Base-by-base conservation (phyloP, 2,329 filamentous ascomycete species). In the Talaromyces marneffei region DNA sequence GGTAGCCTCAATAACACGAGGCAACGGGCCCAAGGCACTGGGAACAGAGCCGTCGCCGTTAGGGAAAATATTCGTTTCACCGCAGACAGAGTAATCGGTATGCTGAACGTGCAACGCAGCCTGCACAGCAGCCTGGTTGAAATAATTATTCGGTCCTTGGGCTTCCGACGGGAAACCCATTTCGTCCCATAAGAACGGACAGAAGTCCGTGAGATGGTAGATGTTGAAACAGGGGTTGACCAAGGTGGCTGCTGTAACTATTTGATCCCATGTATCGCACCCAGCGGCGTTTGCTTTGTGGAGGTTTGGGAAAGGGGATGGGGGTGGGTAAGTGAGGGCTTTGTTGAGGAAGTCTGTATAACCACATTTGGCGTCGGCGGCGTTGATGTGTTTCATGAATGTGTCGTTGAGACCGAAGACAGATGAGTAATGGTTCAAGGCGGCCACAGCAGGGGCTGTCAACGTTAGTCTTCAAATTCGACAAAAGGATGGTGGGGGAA, bases 191-290 rank as follows among this genome's bases (percentile, higher is more conserved):
- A 84, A 77, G 2, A 86, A 66, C 0, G 90, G 90, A 69, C 90
- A 94, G 12, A 86, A 88, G 3, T 85, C 86, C 1, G 84, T 84
- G 12, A 93, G 82, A 59, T 89, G 84, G 75, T 93, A 94, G 9
- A 89, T 77, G 71, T 91, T 85, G 75, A 89, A 95, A 78, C 91
- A 94, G 0, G 90, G 90, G 75, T 94, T 94, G 35, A 84, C 73
- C 1, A 77, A 68, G 4, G 78, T 64, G 5, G 82, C 81, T 33
- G 85, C 87, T 0, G 78, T 66, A 67, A 77, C 77, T 35, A 90
- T 82, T 25, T 82, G 77, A 60, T 80, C 72, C 68, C 82, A 88
- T 18, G 90, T 68, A 57, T 79, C 77, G 70, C 89, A 92, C 0
- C 74, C 60, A 12, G 56, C 7, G 20, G 3, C 1, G 18, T 42